Evolutionary conservation across 495 filamentous ascomycete species (phyloP), one percentile per base, ranked within the genome.

Genomic region (Lindgomyces ingoldianus): DNA sequence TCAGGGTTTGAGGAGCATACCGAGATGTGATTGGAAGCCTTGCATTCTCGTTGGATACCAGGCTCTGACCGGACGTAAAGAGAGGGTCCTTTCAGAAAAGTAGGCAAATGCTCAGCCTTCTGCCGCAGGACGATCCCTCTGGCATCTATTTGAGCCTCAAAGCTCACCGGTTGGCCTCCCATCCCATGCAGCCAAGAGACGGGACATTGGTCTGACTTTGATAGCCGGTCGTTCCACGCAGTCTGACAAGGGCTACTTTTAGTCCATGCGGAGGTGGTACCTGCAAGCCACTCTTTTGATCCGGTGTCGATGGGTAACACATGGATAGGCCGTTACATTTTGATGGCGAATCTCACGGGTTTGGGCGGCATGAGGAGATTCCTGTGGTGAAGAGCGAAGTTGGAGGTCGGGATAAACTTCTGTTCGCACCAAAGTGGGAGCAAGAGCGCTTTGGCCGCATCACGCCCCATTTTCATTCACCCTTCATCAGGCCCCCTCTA

Each of bases 201-300:
- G 8, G 9, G 47, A 10, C 55, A 58, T 24, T 9, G 55, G 12
- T 6, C 12, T 47, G 6, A 41, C n/a, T 4, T 27, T 39, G 57
- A 50, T 60, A 60, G 27, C 26, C 46, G 57, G 57, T 16, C n/a
- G 21, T 47, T 33, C n/a, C 21, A 53, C 41, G 48, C 46, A 53
- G 44, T 3, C 58, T 52, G 19, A 42, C 36, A 11, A 8, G n/a
- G 27, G 29, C 45, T 52, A 12, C 58, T 61, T 52, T 36, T 52
- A 22, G n/a, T 1, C 18, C 50, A 27, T 46, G 58, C 58, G 44
- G 33, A 60, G 26, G 46, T 27, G 14, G 26, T 11, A 42, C 29
- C 18, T 33, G 53, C 53, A 45, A 36, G 22, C 53, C 18, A 4
- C 12, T 49, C 57, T 27, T 19, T 41, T 42, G 29, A 44, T 36